Base-by-base conservation (phyloP, 805 yeast genomes). In the Zygosaccharomyces bisporus region DNA sequence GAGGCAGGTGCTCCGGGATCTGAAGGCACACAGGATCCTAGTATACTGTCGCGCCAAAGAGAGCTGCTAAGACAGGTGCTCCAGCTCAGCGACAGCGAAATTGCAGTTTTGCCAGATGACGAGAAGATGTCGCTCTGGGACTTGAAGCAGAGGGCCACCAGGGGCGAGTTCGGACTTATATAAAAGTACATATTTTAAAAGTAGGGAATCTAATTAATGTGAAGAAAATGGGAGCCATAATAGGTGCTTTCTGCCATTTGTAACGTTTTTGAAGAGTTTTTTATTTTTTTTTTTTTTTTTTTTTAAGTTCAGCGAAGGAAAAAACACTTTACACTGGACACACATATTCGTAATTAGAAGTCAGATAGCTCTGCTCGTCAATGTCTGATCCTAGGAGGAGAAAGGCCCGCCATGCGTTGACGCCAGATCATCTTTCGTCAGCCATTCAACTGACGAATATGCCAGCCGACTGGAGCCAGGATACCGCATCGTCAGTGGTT, bases 391-490 rank as follows among this genome's bases (percentile, higher is more conserved):
- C 69, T 23, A 57, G 69, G 46, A 59, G 56, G 17, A 56, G 69
- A 46, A 54, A 46, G 23, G 48, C 53, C 6, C 60, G 68, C 43
- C 69, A 65, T 51, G 34, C 47, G 10, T 46, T 63, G 45, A 64
- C 68, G 7, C 62, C 67, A 4, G 62, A 52, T 3, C 53, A 56
- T 12, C 50, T 63, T 16, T 55, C 65, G 2, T 55, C 65, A 9
- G 53, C 66, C 1, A 51, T 65, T 13, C 60, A 55, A 39, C 45
- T 63, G 18, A 56, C 58, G 1, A 76, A 75, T 53, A 67, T 84
- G 20, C 93, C 93, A 0, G 75, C 74, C 51, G 81, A 80, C 49
- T 85, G 93, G 93, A 80, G 73, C 49, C 81, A 76, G 44, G 77
- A 76, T 40, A 76, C 74, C 12, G 69, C 84, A 27, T 76, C 79